These are phyloP conservation scores for Yarrowia sp. DNA, from an alignment of 805 yeast genomes.

Conservation along the genomic window DNA sequence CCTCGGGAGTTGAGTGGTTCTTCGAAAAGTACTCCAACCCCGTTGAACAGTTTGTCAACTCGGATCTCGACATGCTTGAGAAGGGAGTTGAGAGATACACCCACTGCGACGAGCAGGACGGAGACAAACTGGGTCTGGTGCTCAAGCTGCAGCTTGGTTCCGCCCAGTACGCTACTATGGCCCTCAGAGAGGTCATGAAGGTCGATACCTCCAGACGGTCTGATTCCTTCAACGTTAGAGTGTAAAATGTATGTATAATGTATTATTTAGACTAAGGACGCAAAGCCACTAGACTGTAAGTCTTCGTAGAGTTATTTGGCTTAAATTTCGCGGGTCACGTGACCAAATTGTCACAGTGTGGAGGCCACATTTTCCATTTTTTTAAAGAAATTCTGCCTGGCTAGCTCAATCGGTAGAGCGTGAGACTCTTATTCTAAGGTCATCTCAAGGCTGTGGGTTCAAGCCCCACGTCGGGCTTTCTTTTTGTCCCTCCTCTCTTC, in stretches of 20 bases:
- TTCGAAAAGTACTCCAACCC: conserved; percentile 58
- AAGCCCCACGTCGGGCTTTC: conserved; percentile 25
- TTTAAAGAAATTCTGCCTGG: neutral
- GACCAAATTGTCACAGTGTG: neutral
- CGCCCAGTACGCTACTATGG: conserved; percentile 97
- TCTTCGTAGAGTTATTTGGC: too few relatives aligned
- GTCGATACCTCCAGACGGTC: conserved; percentile 34
- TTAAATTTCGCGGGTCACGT: neutral
- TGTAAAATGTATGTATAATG: neutral
- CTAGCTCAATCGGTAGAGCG: conserved; percentile 25
- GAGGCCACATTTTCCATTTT: neutral
- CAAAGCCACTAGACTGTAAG: too few relatives aligned
- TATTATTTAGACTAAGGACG: neutral
- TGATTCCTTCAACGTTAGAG: conserved; percentile 30
- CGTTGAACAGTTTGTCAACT: conserved; percentile 68
- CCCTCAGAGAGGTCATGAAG: conserved; percentile 84
- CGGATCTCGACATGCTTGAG: conserved; percentile 64
- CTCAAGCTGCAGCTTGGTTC: conserved; percentile 74
- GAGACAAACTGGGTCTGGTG: conserved; percentile 62
- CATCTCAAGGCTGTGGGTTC: conserved; percentile 24
- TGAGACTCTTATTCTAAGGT: conserved; percentile 5
- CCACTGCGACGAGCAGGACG: conserved; percentile 38
- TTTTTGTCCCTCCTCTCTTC: too few relatives aligned
- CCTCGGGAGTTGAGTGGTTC: conserved; percentile 58
- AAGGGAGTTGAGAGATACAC: conserved; percentile 31